Percentiles rank a stretch among this genome's conserved stretches.
Evolutionary conservation across 2,329 filamentous ascomycete genomes (phyloP).

Genomic region (Acrodontium crateriforme): DNA sequence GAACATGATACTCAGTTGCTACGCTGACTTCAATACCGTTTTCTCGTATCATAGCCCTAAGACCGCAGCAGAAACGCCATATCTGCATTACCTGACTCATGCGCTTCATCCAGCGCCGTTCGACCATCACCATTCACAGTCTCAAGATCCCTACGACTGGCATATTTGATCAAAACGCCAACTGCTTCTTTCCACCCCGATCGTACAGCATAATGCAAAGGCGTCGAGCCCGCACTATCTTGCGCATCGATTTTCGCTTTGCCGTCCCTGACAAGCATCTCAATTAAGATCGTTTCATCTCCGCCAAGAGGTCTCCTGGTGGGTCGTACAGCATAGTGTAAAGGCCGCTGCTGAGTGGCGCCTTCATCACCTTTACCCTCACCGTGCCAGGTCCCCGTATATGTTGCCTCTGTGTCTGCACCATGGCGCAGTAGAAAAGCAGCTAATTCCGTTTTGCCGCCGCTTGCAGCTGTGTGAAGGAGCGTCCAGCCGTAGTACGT

Average conservation of each 20-base stretch:
- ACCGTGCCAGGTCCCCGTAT: not conserved
- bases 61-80: no score
- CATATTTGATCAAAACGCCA: not conserved
- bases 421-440: slow-evolving; percentile 17
- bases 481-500: not conserved
- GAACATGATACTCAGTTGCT: no score
- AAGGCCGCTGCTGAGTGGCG: not conserved
- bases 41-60: no score
- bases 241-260: not conserved
- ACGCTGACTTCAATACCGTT: no score
- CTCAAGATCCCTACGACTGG: no score
- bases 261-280: not conserved
- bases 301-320: not conserved
- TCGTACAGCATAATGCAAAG: not conserved
- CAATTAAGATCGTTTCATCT: not conserved
- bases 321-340: not conserved
- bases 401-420: slow-evolving; percentile 6
- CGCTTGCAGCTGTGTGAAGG: slow-evolving; percentile 6
- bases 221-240: not conserved
- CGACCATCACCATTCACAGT: no score
- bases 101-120: no score
- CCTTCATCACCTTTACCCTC: not conserved
- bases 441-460: slow-evolving; percentile 15
- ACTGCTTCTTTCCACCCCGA: not conserved
- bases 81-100: no score